phyloP scores from a whole-genome alignment of 805 yeast genomes.

The Myxozyma melibiosi region DNA sequence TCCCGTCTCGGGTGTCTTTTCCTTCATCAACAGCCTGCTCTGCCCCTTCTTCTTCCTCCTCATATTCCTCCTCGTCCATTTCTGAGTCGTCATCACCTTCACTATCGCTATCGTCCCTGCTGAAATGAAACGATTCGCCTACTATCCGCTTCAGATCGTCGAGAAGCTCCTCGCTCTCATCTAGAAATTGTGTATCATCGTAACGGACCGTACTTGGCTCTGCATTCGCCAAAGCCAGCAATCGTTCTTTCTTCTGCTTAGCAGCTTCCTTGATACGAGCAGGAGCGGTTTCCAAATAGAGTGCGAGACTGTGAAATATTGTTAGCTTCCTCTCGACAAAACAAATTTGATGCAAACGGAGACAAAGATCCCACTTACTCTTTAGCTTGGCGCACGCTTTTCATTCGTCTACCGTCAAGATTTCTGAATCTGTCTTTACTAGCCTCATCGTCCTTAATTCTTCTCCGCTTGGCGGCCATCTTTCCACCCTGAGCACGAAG shows the following conservation, averaged over 20 bases:
- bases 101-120: constrained; percentile 2
- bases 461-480: constrained; percentile 40
- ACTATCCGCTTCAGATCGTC: constrained; percentile 44
- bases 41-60: background rate
- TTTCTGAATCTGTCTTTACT: constrained; percentile 46
- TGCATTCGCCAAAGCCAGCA: constrained; percentile 42
- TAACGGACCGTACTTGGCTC: constrained; percentile 40
- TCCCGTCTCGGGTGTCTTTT: background rate
- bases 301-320: constrained; percentile 26
- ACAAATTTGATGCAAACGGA: background rate
- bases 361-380: constrained; percentile 40
- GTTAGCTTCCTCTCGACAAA: too few species aligned
- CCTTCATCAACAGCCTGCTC: too few species aligned
- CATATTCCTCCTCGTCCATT: background rate
- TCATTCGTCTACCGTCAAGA: constrained; percentile 48
- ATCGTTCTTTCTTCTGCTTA: constrained; percentile 45
- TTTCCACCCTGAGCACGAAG: constrained; percentile 48
- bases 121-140: constrained; percentile 14
- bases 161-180: constrained; percentile 46
- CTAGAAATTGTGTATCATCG: constrained; percentile 46
- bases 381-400: constrained; percentile 44
- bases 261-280: constrained; percentile 33
- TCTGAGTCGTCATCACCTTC: background rate
- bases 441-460: constrained; percentile 35
- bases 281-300: constrained; percentile 29